Evolutionary conservation across 2,329 filamentous ascomycete species (phyloP).

Genomic region (Escovopsis sp.): DNA sequence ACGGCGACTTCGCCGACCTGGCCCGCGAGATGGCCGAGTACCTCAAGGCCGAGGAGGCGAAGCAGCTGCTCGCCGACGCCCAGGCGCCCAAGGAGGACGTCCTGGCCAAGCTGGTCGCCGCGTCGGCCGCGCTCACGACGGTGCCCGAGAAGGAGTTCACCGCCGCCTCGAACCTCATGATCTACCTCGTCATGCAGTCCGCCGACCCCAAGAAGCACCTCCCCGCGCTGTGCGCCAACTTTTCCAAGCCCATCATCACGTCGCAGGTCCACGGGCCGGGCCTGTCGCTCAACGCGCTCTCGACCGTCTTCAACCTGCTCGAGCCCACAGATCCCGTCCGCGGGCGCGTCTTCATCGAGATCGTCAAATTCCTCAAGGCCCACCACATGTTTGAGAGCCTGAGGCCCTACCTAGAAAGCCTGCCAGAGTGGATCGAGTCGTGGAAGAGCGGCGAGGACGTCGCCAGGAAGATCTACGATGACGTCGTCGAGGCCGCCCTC

Average conservation of each 20-base stretch:
- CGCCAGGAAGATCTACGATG: constrained; percentile 69
- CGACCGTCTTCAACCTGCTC: constrained; percentile 93
- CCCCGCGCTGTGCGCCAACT: constrained; percentile 75
- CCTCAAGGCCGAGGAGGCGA: constrained; percentile 67
- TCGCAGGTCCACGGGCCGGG: constrained; percentile 75
- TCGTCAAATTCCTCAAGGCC: constrained; percentile 66
- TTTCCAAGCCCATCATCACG: constrained; percentile 71
- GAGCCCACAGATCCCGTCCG: constrained; percentile 61
- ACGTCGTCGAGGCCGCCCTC: constrained; percentile 65
- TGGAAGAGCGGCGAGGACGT: constrained; percentile 79
- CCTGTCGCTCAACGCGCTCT: constrained; percentile 78
- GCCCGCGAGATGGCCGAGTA: constrained; percentile 90
- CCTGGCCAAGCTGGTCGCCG: constrained; percentile 76
- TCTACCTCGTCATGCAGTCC: constrained; percentile 82
- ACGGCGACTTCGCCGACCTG: constrained; percentile 88
- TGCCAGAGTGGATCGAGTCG: constrained; percentile 65
- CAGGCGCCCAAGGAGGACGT: constrained; percentile 61
- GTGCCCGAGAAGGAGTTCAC: constrained; percentile 95
- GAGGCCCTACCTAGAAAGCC: constrained; percentile 66
- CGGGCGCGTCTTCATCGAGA: constrained; percentile 81
- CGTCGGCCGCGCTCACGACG: constrained; percentile 61
- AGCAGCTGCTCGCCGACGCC: constrained; percentile 58
- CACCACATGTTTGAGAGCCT: constrained; percentile 70
- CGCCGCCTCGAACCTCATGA: constrained; percentile 89
- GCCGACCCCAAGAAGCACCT: constrained; percentile 76